Conservation (phyloP, 1,284 basidiomycete genomes). For the Apiotrichum sp. region DNA sequence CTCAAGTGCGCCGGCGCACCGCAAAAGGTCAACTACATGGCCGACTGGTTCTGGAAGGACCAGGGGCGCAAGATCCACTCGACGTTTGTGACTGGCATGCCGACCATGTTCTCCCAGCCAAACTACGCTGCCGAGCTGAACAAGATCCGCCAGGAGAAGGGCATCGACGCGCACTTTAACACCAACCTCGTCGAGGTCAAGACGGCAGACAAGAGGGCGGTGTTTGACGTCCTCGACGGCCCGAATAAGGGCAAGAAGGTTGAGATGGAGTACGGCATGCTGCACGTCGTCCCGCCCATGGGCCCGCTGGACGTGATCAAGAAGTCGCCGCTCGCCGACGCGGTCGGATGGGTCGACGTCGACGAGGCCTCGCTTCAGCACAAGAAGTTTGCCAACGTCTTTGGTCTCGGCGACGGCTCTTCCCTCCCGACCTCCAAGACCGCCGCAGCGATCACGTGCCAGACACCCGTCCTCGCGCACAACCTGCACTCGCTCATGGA, state of each 20-base stretch:
- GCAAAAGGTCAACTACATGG: conserved; percentile 95
- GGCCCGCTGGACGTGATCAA: conserved; percentile 80
- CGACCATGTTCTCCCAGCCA: conserved; percentile 76
- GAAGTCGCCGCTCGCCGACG: conserved; percentile 67
- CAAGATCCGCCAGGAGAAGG: conserved; percentile 67
- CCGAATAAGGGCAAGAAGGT: conserved; percentile 52
- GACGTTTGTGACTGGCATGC: conserved; percentile 86
- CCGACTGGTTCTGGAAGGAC: conserved; percentile 51
- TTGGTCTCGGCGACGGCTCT: conserved; percentile 83
- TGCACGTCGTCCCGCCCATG: conserved; percentile 90
- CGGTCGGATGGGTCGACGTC: conserved; percentile 81
- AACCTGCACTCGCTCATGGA: conserved; percentile 73
- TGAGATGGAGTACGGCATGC: conserved; percentile 68
- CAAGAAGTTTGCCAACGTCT: conserved; percentile 74
- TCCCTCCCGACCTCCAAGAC: conserved; percentile 93
- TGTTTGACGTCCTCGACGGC: conserved; percentile 69
- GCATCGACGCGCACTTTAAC: conserved; percentile 70
- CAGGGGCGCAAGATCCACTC: conserved; percentile 49
- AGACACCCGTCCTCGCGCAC: conserved; percentile 86
- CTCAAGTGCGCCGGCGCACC: conserved; percentile 95
- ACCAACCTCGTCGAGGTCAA: conserved; percentile 79
- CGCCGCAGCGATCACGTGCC: conserved; percentile 83
- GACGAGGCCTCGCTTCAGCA: conserved; percentile 74
- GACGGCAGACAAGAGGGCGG: conserved; percentile 63
- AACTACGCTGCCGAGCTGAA: conserved; percentile 88